Evolutionary conservation across 1,284 basidiomycete genomes (phyloP).

Genomic region (Pseudomicrostroma phylloplanum): DNA sequence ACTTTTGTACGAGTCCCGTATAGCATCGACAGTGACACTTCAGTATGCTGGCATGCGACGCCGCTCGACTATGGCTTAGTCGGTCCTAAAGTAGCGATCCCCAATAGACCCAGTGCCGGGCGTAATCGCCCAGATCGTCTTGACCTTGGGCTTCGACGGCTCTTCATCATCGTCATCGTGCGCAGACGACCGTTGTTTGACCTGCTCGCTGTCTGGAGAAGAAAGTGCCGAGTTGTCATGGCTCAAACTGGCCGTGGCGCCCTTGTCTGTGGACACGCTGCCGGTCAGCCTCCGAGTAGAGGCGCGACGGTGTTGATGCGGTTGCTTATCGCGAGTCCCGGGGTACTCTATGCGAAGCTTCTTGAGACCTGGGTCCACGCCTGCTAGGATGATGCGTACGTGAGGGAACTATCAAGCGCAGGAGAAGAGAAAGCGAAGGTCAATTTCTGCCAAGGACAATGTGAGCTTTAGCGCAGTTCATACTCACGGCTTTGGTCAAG

Average conservation of each 20-base stretch:
- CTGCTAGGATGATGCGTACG: slow-evolving; percentile 44
- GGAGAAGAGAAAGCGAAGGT: no score
- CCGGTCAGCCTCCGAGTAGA: not conserved
- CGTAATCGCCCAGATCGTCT: slow-evolving; percentile 34
- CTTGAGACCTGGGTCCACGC: slow-evolving; percentile 41
- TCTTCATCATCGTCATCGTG: slow-evolving; percentile 8
- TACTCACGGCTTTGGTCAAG: slow-evolving; percentile 59
- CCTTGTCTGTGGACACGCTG: not conserved
- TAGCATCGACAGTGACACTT: no score
- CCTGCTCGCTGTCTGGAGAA: not conserved
- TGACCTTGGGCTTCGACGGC: slow-evolving; percentile 1
- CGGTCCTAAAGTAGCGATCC: slow-evolving; percentile 43
- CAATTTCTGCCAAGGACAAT: no score
- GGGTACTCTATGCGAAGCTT: slow-evolving; percentile 27
- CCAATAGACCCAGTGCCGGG: slow-evolving; percentile 45
- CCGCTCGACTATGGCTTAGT: not conserved
- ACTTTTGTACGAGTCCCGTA: no score
- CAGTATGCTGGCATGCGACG: no score
- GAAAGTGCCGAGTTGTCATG: not conserved
- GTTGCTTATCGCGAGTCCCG: not conserved
- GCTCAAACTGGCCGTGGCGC: not conserved
- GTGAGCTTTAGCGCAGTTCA: no score
- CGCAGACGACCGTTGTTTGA: not conserved
- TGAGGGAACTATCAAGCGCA: slow-evolving; percentile 60
- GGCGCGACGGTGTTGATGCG: no score